Evolutionary conservation across 2,329 filamentous ascomycete species (phyloP).

Genomic region (Ophiostoma tasmaniense): DNA sequence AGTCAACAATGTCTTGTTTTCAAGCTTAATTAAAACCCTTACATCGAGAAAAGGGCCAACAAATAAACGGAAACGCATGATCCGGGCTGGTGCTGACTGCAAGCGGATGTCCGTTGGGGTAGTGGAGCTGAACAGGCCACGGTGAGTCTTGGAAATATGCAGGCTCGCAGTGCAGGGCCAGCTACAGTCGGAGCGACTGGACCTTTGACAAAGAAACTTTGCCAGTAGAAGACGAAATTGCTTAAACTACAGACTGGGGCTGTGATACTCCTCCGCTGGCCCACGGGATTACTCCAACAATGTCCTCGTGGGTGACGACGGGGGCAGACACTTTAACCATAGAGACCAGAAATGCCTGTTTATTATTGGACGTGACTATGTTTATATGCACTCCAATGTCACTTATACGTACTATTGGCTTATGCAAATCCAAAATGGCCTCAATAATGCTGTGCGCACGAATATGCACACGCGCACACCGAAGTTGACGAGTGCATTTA

Average conservation of each 20-base stretch:
- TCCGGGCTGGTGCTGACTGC: background rate
- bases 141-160: background rate
- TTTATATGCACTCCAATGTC: background rate
- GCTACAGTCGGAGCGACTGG: background rate
- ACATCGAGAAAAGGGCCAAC: background rate
- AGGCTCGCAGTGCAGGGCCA: background rate
- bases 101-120: constrained; percentile 8
- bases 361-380: background rate
- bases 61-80: background rate
- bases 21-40: background rate
- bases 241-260: background rate
- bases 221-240: background rate
- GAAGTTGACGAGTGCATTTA: background rate
- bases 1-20: too few relatives aligned
- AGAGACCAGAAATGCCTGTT: background rate
- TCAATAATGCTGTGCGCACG: background rate
- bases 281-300: constrained; percentile 10
- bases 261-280: background rate
- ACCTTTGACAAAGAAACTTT: background rate
- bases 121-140: background rate
- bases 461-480: background rate
- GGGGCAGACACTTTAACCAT: background rate
- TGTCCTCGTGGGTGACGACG: background rate
- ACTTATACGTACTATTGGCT: background rate
- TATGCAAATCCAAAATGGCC: background rate